A percentile compares a stretch with the other conserved stretches of the same genome.
Evolutionary conservation across 2,329 filamentous ascomycete genomes (phyloP).

Genomic region (Colletotrichum viniferum): DNA sequence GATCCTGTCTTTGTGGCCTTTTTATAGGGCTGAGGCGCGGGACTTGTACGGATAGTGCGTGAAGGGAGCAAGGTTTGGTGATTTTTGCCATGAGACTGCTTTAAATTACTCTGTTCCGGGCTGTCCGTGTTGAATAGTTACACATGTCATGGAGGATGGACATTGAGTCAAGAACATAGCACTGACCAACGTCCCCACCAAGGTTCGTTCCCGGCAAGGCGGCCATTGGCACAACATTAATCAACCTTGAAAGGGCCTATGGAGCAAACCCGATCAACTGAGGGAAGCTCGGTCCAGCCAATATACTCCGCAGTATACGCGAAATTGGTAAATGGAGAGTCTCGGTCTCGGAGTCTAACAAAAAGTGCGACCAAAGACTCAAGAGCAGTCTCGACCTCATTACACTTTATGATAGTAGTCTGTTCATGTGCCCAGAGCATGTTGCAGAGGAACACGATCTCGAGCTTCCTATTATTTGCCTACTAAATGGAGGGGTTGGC

Average conservation of each 20-base stretch:
- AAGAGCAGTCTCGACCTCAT: background rate
- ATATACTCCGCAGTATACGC: no score
- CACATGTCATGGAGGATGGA: background rate
- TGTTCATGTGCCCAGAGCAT: background rate
- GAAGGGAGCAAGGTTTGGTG: background rate
- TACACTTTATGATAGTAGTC: background rate
- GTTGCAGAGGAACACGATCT: background rate
- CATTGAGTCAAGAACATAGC: background rate
- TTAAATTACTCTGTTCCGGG: background rate
- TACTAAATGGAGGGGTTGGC: background rate
- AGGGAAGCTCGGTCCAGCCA: background rate
- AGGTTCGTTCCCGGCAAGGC: background rate
- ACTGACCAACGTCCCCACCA: background rate
- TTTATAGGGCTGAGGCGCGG: background rate
- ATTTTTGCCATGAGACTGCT: background rate
- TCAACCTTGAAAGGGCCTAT: background rate
- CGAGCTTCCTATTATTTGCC: background rate
- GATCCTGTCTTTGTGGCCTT: background rate
- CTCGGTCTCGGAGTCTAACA: background rate
- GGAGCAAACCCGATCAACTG: background rate
- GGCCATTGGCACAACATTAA: background rate
- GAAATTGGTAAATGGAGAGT: background rate
- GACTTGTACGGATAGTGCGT: background rate
- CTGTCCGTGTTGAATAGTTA: background rate
- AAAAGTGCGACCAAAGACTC: background rate